Percentiles rank a stretch among this genome's conserved stretches.
phyloP scores from a whole-genome alignment of 163 green algal species.

The Coccomyxa subellipsoidea region DNA sequence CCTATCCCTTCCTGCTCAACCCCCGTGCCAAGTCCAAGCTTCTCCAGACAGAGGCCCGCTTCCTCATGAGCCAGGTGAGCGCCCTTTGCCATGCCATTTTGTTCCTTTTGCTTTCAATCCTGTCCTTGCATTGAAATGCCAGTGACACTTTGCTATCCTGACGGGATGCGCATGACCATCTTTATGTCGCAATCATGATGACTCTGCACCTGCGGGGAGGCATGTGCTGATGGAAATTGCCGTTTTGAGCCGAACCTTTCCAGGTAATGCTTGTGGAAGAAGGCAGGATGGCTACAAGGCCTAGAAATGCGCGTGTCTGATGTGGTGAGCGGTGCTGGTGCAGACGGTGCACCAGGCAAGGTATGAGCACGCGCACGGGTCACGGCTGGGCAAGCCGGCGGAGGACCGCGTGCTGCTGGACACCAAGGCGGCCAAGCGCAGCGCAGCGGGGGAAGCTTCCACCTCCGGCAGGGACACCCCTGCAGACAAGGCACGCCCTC shows the following conservation, averaged over 20 bases:
- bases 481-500: background rate
- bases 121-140: no score
- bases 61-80: conserved; percentile 85
- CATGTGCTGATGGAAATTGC: no score
- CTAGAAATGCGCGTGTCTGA: no score
- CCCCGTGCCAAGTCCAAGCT: conserved; percentile 86
- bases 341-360: conserved; percentile 45
- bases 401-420: conserved; percentile 43
- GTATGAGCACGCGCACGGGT: conserved; percentile 32
- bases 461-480: background rate
- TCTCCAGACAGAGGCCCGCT: conserved; percentile 86
- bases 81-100: no score
- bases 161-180: no score
- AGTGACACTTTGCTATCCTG: no score
- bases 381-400: background rate
- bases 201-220: no score
- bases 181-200: no score
- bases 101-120: no score
- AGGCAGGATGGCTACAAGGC: no score
- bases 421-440: conserved; percentile 19
- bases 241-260: no score
- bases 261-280: no score
- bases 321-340: background rate
- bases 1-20: conserved; percentile 91
- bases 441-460: conserved; percentile 26